Evolutionary conservation across 2,329 filamentous ascomycete species (phyloP).

Genomic region (Trichoderma sp.): DNA sequence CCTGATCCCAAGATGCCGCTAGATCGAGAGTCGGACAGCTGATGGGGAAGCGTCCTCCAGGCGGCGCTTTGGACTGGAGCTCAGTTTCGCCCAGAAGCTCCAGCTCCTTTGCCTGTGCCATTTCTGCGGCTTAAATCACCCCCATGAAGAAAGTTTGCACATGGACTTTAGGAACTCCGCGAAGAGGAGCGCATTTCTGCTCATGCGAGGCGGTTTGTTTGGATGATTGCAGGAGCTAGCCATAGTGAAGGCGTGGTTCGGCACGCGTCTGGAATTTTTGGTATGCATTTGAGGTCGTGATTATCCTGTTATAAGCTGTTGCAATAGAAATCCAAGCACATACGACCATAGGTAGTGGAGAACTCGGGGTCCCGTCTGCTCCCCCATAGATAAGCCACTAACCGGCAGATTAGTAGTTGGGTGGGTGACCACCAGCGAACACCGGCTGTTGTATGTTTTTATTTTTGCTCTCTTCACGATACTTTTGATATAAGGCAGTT

Average conservation of each 20-base stretch:
- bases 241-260: not conserved
- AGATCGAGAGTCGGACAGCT: conserved; percentile 88
- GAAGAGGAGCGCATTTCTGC: not conserved
- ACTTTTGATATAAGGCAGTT: no score
- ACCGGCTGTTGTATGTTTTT: conserved; percentile 23
- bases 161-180: not conserved
- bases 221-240: not conserved
- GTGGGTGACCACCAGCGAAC: conserved; percentile 24
- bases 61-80: conserved; percentile 54
- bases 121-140: conserved; percentile 25
- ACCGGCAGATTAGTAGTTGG: conserved; percentile 25
- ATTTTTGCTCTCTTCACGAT: no score
- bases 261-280: not conserved
- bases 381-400: conserved; percentile 24
- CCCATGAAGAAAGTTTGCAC: no score
- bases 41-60: conserved; percentile 58
- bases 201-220: not conserved
- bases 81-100: conserved; percentile 58
- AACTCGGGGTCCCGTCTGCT: conserved; percentile 23
- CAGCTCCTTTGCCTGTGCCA: conserved; percentile 40
- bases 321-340: not conserved
- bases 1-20: conserved; percentile 67
- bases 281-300: not conserved
- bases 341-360: conserved; percentile 24
- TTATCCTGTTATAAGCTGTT: not conserved